phyloP scores from a whole-genome alignment of 441 rosid species.

The Adansonia rubrostipa region DNA sequence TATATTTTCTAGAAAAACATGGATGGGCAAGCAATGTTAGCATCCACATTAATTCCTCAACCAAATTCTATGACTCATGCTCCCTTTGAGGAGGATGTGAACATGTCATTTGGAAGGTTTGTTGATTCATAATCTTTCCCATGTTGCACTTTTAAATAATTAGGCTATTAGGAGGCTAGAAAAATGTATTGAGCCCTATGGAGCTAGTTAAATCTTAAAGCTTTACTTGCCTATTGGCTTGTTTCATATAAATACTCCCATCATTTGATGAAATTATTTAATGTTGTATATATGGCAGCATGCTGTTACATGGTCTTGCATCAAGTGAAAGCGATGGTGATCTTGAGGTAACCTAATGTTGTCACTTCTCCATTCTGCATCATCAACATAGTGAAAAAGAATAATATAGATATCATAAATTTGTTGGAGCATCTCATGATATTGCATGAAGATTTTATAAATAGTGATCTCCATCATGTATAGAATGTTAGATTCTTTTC shows the following conservation, averaged over 20 bases:
- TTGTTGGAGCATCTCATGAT: conserved; percentile 16
- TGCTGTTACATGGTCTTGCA: conserved; percentile 87
- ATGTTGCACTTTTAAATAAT: not conserved
- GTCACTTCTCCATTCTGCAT: conserved; percentile 9
- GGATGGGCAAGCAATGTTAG: conserved; percentile 90
- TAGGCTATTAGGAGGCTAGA: not conserved
- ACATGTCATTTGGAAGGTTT: conserved; percentile 96
- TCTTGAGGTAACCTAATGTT: conserved; percentile 69
- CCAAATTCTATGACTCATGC: conserved; percentile 62
- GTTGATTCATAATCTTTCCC: not conserved
- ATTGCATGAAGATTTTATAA: not conserved
- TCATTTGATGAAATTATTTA: conserved; percentile 10
- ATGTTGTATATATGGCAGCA: conserved; percentile 52
- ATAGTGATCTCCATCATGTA: not conserved
- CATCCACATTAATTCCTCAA: conserved; percentile 89
- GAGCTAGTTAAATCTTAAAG: conserved; percentile 18
- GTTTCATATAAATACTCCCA: not conserved
- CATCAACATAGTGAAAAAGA: conserved; percentile 9
- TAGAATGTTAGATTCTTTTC: conserved; percentile 25
- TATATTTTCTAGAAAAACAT: conserved; percentile 55
- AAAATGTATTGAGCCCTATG: too few relatives aligned
- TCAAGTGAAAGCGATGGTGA: conserved; percentile 83
- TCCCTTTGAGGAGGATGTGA: conserved; percentile 82
- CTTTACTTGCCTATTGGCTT: not conserved
- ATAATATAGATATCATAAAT: not conserved